phyloP scores from a whole-genome alignment of 768 basidiomycete genomes.

The Leccinum barrowsii region DNA sequence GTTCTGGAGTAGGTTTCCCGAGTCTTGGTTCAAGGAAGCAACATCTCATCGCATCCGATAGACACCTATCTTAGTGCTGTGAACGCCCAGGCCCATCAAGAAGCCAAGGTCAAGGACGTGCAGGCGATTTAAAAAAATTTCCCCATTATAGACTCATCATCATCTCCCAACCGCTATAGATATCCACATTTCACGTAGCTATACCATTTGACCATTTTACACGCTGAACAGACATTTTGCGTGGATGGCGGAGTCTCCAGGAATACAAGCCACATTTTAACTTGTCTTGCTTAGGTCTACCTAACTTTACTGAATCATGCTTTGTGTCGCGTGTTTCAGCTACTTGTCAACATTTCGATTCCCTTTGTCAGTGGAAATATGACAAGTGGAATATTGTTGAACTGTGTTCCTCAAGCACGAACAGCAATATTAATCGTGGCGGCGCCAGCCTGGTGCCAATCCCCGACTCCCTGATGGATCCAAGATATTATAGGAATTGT shows the following conservation, averaged over 20 bases:
- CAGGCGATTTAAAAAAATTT: slow-evolving; percentile 1
- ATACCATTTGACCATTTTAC: slow-evolving; percentile 1
- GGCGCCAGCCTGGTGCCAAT: no score
- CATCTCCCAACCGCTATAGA: slow-evolving; percentile 10
- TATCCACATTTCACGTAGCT: slow-evolving; percentile 10
- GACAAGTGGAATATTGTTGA: no score
- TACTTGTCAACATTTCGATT: no score
- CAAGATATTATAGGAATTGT: no score
- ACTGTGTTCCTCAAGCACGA: no score
- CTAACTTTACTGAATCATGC: no score
- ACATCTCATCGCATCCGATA: slow-evolving; percentile 19
- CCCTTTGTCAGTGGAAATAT: no score
- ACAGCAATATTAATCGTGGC: no score
- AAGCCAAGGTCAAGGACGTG: background rate
- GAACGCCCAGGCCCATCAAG: slow-evolving; percentile 35
- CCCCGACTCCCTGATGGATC: no score
- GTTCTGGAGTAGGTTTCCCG: slow-evolving; percentile 67
- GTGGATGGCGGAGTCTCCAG: background rate
- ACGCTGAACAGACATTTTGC: background rate
- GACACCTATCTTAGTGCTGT: slow-evolving; percentile 63
- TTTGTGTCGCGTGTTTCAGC: no score
- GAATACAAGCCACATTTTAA: background rate
- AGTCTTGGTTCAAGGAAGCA: background rate
- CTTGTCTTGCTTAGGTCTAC: background rate
- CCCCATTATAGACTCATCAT: background rate